phyloP scores from a whole-genome alignment of 2,329 filamentous ascomycete genomes.

The Tolypocladium album region DNA sequence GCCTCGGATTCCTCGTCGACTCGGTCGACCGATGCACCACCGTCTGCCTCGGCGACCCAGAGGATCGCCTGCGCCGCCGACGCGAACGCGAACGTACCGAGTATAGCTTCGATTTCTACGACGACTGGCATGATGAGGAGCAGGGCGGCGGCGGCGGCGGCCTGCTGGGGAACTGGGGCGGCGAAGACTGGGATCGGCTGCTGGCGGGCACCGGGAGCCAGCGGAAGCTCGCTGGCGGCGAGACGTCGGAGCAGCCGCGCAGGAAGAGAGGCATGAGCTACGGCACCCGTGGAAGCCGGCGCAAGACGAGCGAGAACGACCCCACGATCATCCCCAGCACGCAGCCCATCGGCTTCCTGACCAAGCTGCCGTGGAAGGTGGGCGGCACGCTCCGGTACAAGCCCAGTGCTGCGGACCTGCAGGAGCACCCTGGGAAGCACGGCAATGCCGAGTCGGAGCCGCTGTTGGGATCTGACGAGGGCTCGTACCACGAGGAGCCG shows the following conservation, averaged over 20 bases:
- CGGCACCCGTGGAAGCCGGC: slow-evolving; percentile 50
- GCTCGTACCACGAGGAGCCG: slow-evolving; percentile 16
- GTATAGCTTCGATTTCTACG: slow-evolving; percentile 91
- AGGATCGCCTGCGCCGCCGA: slow-evolving; percentile 60
- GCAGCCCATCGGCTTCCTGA: slow-evolving; percentile 74
- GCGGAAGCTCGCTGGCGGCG: slow-evolving; percentile 20
- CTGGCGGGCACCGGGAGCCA: slow-evolving; percentile 56
- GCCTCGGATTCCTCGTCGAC: slow-evolving; percentile 54
- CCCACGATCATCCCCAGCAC: slow-evolving; percentile 86
- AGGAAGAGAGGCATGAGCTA: slow-evolving; percentile 84
- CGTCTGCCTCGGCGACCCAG: slow-evolving; percentile 59
- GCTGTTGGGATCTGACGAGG: slow-evolving; percentile 39
- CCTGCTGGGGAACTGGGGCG: slow-evolving; percentile 63
- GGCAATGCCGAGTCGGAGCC: slow-evolving; percentile 54
- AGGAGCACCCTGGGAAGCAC: slow-evolving; percentile 63
- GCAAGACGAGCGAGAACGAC: slow-evolving; percentile 51
- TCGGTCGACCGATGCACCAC: slow-evolving; percentile 64
- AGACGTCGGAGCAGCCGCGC: slow-evolving; percentile 50
- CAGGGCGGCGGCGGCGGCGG: slow-evolving; percentile 30
- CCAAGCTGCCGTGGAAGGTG: slow-evolving; percentile 73
- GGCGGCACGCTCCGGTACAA: slow-evolving; percentile 78
- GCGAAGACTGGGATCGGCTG: slow-evolving; percentile 75
- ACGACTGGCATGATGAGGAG: slow-evolving; percentile 75
- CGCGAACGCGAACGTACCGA: slow-evolving; percentile 61
- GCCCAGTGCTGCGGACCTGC: slow-evolving; percentile 80